These are phyloP conservation scores for Cercospora brassicicola DNA, from an alignment of 2,329 filamentous ascomycete genomes.

Conservation along the genomic window DNA sequence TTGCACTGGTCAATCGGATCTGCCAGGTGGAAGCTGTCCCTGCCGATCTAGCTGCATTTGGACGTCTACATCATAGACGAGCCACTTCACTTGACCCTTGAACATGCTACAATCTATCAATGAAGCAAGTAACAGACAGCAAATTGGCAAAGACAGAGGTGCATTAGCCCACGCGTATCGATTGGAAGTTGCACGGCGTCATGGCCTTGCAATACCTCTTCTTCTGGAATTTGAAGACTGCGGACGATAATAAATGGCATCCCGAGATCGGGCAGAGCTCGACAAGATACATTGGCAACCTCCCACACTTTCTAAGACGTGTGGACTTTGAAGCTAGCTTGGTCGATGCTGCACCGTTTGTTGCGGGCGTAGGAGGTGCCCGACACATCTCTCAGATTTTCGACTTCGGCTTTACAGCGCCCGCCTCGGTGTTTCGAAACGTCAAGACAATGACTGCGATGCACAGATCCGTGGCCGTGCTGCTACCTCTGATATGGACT, in stretches of 20 bases:
- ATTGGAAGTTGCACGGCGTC: neutral
- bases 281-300: conserved; percentile 26
- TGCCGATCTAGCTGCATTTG: conserved; percentile 33
- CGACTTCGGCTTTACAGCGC: conserved; percentile 34
- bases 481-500: conserved; percentile 28
- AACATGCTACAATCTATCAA: neutral
- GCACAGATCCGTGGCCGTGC: conserved; percentile 30
- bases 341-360: conserved; percentile 36
- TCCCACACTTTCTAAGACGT: conserved; percentile 29
- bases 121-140: neutral
- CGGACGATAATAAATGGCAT: conserved; percentile 35
- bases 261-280: conserved; percentile 28
- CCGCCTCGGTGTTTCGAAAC: conserved; percentile 33
- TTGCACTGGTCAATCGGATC: neutral
- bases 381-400: conserved; percentile 34
- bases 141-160: conserved; percentile 19
- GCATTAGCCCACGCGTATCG: conserved; percentile 15
- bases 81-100: neutral
- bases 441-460: conserved; percentile 33
- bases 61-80: neutral
- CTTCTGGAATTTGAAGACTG: conserved; percentile 36
- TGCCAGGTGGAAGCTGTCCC: conserved; percentile 25
- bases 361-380: conserved; percentile 30
- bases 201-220: conserved; percentile 30
- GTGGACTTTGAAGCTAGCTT: conserved; percentile 34